Evolutionary conservation across 2,329 filamentous ascomycete species (phyloP), one percentile per base, ranked within the genome.

Genomic region (Diaporthe humulicola): DNA sequence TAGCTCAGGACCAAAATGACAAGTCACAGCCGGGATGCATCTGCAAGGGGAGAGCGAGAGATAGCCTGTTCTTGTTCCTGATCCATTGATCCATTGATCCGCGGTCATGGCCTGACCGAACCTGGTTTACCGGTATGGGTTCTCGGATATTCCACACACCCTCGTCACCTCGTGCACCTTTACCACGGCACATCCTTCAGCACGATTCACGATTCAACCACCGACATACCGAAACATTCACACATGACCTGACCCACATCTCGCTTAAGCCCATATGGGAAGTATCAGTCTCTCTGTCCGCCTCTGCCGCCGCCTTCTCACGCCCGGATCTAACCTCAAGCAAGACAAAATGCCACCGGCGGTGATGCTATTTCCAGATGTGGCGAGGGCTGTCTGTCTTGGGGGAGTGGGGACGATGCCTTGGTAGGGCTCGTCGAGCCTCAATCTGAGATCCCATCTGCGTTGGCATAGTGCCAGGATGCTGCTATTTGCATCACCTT

Each of bases 21-120:
- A 36, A 25, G 61, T 67, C 45, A 67, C 61, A 28, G 61, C 42
- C 22, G 38, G 15, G 58, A 64, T 30, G n/a, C 40, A 30, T 14
- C 38, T 64, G 58, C 58, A 64, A 64, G 25, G 58, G 7, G 9
- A 33, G 10, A 15, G 12, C 9, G 28, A 36, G 61, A 52, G 30
- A 38, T 52, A 38, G 28, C 45, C 36, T 10, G 15, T 42, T 15
- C 17, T 14, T 40, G 58, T 45, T 30, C 25, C n/a, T 45, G 58
- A 22, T 45, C 40, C 40, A 64, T 54, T 8, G 48, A 22, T 61
- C 38, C 38, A 42, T 57, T 22, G 25, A 40, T 54, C 19, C 17
- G 33, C 64, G 19, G 22, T 19, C 64, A 69, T 69, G 64, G 8
- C 48, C 48, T 64, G 58, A 64, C 30, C 52, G 28, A 36, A 60